These are phyloP conservation scores for Aspergillus oerlinghausenensis DNA, from an alignment of 2,329 filamentous ascomycete genomes.

Conservation along the genomic window DNA sequence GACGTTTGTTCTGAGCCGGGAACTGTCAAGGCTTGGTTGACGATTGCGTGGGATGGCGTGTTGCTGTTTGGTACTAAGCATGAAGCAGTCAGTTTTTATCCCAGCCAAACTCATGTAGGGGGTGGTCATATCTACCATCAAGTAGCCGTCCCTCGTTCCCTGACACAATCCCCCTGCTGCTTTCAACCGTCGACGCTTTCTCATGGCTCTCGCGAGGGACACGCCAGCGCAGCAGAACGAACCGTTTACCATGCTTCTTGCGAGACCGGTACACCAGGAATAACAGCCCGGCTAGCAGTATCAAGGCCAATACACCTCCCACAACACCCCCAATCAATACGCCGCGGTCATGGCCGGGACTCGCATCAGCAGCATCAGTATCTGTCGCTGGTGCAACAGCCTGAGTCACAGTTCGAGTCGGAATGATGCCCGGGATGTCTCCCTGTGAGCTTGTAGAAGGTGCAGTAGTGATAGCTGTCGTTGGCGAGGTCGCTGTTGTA, in stretches of 20 bases:
- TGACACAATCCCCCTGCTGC: neutral
- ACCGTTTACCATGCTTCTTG: constrained; percentile 8
- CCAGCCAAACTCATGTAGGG: neutral
- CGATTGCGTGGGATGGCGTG: neutral
- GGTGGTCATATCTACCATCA: neutral
- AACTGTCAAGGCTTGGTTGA: neutral
- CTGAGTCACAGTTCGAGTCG: neutral
- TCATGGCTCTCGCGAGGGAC: neutral
- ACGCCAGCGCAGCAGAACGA: constrained; percentile 3
- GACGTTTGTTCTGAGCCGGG: neutral
- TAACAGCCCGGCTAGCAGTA: constrained; percentile 9
- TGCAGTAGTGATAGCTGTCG: neutral
- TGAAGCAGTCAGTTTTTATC: neutral
- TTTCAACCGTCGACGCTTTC: neutral
- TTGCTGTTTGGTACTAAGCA: neutral
- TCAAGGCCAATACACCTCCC: constrained; percentile 11
- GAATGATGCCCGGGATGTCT: constrained; percentile 1
- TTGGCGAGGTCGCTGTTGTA: neutral
- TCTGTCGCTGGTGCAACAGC: neutral
- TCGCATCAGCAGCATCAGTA: neutral
- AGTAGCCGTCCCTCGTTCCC: neutral
- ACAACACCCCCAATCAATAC: constrained; percentile 22
- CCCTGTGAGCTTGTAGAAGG: neutral
- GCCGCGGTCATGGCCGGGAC: neutral
- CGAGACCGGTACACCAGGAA: constrained; percentile 15